Conservation (phyloP, 73 alveolate species). For the Paramecium pentaurelia region DNA sequence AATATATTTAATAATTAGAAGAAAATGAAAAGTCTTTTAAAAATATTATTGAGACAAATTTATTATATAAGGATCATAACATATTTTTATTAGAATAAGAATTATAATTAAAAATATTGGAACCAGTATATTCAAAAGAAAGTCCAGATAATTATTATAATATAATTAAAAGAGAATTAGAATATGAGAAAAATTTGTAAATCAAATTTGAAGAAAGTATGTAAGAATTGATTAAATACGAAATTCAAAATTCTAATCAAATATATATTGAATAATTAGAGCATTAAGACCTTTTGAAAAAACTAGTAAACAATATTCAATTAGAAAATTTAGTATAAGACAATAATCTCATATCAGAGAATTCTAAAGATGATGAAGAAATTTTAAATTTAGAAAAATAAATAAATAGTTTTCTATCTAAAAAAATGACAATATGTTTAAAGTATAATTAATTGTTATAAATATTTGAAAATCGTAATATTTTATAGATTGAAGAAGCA, state of each 20-base stretch:
- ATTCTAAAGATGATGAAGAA: background rate
- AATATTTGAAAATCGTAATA: background rate
- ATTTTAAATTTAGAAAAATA: background rate
- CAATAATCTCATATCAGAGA: background rate
- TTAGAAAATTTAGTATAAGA: background rate
- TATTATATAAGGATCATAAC: background rate
- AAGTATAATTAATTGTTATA: too few species aligned
- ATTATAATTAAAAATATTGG: background rate
- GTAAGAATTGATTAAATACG: background rate
- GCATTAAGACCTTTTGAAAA: background rate
- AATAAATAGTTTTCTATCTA: background rate
- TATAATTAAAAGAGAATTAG: background rate
- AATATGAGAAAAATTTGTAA: background rate
- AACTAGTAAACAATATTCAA: background rate
- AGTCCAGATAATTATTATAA: background rate
- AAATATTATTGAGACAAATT: background rate
- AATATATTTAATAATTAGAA: background rate
- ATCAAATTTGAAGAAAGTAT: background rate
- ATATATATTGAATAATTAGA: background rate
- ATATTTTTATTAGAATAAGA: background rate
- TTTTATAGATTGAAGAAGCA: background rate
- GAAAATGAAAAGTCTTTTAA: background rate
- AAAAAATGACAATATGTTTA: too few species aligned
- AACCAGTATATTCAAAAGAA: background rate
- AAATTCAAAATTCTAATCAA: background rate